Base-by-base conservation (phyloP, 257 asterid species). In the Perilla frutescens region DNA sequence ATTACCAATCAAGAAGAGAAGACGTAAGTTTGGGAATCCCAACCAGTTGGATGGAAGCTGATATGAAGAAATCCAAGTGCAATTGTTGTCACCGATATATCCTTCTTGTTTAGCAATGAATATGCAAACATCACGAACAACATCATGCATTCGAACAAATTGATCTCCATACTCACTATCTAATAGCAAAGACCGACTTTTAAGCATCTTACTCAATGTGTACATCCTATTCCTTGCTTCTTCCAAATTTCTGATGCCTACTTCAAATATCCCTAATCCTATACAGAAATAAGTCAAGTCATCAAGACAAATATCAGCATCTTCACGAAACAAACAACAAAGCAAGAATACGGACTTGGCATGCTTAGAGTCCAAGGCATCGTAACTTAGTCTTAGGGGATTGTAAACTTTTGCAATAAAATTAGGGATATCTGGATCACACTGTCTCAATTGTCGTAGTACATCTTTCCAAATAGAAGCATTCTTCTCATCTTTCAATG, bases 391-490 rank as follows among this genome's bases (percentile, higher is more conserved):
- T 26, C 43, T 69, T 0, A 76, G 0, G 34, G 71, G 76, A 4
- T 8, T 50, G 26, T 76, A 76, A 1, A 76, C 76, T 0, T 15
- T 0, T 31, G 1, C 14, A 40, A 59, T 41, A 8, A 75, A 36
- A 0, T 15, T 0, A 2, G 40, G 49, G 14, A 68, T 9, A 51
- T 9, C 12, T 8, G 57, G 41, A 29, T 59, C 10, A 5, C 60
- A 29, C 5, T n/a, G 8, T 54, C 12, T 15, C 29, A 81, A 44
- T 32, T 77, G 76, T 4, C 1, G 6, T 0, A 78, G 71, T 6
- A 74, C 81, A 71, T 76, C 60, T 31, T 59, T 15, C 86, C 83
- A 81, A 3, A 5, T 4, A 7, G 12, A n/a, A 3, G 3, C 8
- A 0, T 3, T n/a, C 34, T 13, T 13, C 44, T 67, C 32, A 43